Evolutionary conservation across 176 grass and related monocot genomes (phyloP).

Genomic region (Triticum timopheevii): DNA sequence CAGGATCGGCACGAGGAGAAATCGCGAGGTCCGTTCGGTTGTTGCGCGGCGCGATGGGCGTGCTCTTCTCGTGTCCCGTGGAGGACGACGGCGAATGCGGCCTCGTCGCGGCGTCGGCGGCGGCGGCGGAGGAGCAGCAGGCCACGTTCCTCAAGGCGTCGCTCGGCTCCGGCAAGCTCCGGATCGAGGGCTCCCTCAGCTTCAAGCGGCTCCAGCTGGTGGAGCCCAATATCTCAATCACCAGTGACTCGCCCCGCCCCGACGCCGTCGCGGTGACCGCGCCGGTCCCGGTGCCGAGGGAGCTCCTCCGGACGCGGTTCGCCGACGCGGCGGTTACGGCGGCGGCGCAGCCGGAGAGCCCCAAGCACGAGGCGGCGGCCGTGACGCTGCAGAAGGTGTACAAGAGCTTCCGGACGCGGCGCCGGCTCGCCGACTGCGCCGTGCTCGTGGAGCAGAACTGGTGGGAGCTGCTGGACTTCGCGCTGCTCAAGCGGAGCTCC

Average conservation of each 20-base stretch:
- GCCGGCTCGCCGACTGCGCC: slow-evolving; percentile 86
- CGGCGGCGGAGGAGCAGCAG: slow-evolving; percentile 19
- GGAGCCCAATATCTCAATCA: slow-evolving; percentile 21
- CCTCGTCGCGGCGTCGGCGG: background rate
- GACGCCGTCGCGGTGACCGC: background rate
- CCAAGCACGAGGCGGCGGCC: slow-evolving; percentile 66
- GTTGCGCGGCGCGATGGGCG: slow-evolving; percentile 28
- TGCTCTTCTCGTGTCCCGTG: slow-evolving; percentile 49
- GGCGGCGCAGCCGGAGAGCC: slow-evolving; percentile 27
- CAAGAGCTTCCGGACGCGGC: slow-evolving; percentile 91
- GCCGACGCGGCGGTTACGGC: background rate
- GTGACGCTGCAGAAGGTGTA: slow-evolving; percentile 93
- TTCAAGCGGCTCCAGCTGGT: slow-evolving; percentile 57
- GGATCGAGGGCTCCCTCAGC: slow-evolving; percentile 59
- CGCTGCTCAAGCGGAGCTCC: slow-evolving; percentile 75
- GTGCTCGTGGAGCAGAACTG: slow-evolving; percentile 85
- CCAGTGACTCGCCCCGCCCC: no score
- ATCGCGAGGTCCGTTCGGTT: background rate
- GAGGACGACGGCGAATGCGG: slow-evolving; percentile 19
- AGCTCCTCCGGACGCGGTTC: slow-evolving; percentile 20
- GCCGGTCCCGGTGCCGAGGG: slow-evolving; percentile 27
- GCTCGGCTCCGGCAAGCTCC: slow-evolving; percentile 57
- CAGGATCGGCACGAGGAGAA: background rate
- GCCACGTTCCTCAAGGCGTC: slow-evolving; percentile 48
- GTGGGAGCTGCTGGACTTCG: slow-evolving; percentile 90